Evolutionary conservation across 208 protist species (phyloP), one percentile per base, ranked within the genome.

Genomic region (Leishmania turanica): DNA sequence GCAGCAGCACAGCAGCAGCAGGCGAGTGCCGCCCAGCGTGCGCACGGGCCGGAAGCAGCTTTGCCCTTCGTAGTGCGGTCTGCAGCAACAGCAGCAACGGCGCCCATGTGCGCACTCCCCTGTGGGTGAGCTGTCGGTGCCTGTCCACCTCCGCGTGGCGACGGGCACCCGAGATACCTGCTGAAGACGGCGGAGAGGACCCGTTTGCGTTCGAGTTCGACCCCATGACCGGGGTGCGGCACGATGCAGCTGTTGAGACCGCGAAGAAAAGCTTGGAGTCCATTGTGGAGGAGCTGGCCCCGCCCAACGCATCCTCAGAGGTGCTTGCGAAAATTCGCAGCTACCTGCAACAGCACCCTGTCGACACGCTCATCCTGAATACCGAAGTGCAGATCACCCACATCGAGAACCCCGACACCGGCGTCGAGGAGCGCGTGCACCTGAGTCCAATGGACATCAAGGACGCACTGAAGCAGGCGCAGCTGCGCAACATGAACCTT

Each of bases 371-470:
- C 69, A 96, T 97, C 58, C 81, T 90, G 19, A 82, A 89, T 27
- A 62, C 88, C 27, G 72, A 79, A 69, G 89, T 96, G 68, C 92
- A 95, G 56, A 93, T 97, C 84, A 97, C 95, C n/a, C 92, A 97
- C 83, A 86, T 96, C 42, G 84, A 96, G 85, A 89, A 96, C 76
- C 37, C 84, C 11, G 92, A 93, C 34, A 90, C 83, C 27, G 95
- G 93, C n/a, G 78, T 47, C 45, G 92, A 97, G 84, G 83, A 90
- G 37, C 88, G 88, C 21, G 81, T 90, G 69, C 89, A 87, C 65
- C 82, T 95, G n/a, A 93, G 89, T 53, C 91, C 92, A n/a, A 92
- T 88, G 75, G 74, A 87, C 40, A 83, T 94, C 15, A 85, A 87
- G 56, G 92, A 97, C 51, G 95, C 95, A 2, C 83, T 96, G 74